Conservation (phyloP, 495 filamentous ascomycete genomes). For the Immersiella caudata region DNA sequence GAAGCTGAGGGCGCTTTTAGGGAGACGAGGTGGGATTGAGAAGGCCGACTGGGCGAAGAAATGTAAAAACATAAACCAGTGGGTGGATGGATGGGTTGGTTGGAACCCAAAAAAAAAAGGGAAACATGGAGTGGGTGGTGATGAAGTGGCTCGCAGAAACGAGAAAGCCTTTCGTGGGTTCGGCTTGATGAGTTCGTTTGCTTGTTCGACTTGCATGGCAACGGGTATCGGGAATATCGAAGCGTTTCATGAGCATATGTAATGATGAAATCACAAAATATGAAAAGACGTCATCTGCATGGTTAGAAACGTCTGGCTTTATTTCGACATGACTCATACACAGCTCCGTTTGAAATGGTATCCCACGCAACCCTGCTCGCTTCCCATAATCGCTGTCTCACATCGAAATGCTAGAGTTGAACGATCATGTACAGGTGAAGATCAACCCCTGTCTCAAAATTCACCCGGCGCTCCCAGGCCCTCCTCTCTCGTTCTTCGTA, state of each 20-base stretch:
- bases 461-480: slow-evolving; percentile 47
- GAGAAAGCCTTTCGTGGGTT: background rate
- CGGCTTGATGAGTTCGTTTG: background rate
- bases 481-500: slow-evolving; percentile 46
- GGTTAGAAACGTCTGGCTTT: background rate
- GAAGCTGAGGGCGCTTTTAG: slow-evolving; percentile 43
- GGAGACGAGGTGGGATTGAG: slow-evolving; percentile 21
- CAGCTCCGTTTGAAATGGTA: background rate
- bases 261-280: background rate
- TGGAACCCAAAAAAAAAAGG: too few species aligned
- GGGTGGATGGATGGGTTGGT: too few species aligned
- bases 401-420: background rate
- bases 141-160: background rate
- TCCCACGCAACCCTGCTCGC: background rate
- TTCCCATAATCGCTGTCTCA: background rate
- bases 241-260: background rate
- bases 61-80: background rate
- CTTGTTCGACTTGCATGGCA: background rate
- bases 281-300: background rate
- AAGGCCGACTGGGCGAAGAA: background rate
- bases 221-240: background rate
- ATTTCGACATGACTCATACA: background rate
- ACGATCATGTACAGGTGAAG: background rate
- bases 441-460: slow-evolving; percentile 12
- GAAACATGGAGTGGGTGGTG: too few species aligned